phyloP scores from a whole-genome alignment of 1,139 yeast genomes.

The Scheffersomyces segobiensis region DNA sequence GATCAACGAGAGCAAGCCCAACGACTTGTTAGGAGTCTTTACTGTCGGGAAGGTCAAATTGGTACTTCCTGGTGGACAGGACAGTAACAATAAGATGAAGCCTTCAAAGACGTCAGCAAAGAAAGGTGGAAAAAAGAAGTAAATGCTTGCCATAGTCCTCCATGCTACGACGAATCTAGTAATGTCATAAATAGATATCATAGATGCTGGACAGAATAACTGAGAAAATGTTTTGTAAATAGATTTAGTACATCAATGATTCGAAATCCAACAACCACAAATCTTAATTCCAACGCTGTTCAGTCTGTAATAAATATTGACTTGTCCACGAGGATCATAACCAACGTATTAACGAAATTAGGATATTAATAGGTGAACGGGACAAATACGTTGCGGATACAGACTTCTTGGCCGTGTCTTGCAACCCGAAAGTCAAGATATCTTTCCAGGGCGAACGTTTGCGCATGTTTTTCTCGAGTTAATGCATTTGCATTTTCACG shows the following conservation, averaged over 20 bases:
- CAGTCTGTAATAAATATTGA: no score
- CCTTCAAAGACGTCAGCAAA: not conserved
- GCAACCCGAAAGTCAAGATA: no score
- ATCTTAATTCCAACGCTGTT: not conserved
- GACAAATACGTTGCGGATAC: not conserved
- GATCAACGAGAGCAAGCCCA: constrained; percentile 57
- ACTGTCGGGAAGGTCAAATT: constrained; percentile 43
- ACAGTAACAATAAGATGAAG: not conserved
- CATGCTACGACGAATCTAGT: not conserved
- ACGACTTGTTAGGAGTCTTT: constrained; percentile 39
- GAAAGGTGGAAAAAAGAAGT: not conserved
- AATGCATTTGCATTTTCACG: not conserved
- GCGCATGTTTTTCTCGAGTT: not conserved
- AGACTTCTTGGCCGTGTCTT: not conserved
- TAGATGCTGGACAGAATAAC: not conserved
- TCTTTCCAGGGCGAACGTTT: not conserved
- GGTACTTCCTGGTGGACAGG: constrained; percentile 30
- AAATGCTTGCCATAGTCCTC: not conserved
- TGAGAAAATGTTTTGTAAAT: not conserved
- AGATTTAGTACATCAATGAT: not conserved
- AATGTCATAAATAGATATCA: not conserved
- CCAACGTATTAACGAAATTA: not conserved
- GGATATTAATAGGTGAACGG: not conserved
- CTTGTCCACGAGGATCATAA: not conserved
- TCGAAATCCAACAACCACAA: not conserved